Conservation (phyloP, 352 stramenopile genomes). For the Pythium dissimile region DNA sequence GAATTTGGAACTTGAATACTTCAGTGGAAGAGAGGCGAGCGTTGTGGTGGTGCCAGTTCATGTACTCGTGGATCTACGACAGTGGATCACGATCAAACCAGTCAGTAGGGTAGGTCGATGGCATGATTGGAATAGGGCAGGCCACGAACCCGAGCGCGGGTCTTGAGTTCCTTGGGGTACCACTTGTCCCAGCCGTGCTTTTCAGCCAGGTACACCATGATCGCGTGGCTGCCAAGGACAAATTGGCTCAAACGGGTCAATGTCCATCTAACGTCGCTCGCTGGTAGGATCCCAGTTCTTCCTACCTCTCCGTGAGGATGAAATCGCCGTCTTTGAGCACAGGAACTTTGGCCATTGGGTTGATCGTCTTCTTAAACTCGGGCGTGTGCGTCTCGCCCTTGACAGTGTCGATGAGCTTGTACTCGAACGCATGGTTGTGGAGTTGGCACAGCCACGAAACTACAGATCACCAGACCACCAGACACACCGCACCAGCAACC, state of each 20-base stretch:
- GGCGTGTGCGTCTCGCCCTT: conserved; percentile 50
- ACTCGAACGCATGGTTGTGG: conserved; percentile 55
- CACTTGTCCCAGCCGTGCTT: conserved; percentile 46
- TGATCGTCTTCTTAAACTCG: conserved; percentile 44
- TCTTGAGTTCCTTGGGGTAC: conserved; percentile 43
- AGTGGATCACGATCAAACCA: no score
- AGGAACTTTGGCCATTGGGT: conserved; percentile 54
- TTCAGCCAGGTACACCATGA: conserved; percentile 48
- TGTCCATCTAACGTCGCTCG: background rate
- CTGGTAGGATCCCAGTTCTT: background rate
- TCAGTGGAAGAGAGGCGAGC: conserved; percentile 57
- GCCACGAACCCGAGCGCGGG: conserved; percentile 40
- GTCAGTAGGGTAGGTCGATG: no score
- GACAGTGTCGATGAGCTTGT: conserved; percentile 46
- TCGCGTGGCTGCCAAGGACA: conserved; percentile 28
- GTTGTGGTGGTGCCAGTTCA: conserved; percentile 78
- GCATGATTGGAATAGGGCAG: no score
- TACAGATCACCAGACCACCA: conserved; percentile 13
- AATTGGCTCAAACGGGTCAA: background rate
- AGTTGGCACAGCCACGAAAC: conserved; percentile 70
- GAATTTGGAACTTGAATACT: conserved; percentile 63
- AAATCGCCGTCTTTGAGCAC: conserved; percentile 51
- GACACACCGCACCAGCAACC: background rate
- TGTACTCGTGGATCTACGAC: conserved; percentile 82
- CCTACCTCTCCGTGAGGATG: conserved; percentile 38